These are phyloP conservation scores for Agapanthus africanus DNA, from an alignment of 106 monocot genomes.

Conservation along the genomic window DNA sequence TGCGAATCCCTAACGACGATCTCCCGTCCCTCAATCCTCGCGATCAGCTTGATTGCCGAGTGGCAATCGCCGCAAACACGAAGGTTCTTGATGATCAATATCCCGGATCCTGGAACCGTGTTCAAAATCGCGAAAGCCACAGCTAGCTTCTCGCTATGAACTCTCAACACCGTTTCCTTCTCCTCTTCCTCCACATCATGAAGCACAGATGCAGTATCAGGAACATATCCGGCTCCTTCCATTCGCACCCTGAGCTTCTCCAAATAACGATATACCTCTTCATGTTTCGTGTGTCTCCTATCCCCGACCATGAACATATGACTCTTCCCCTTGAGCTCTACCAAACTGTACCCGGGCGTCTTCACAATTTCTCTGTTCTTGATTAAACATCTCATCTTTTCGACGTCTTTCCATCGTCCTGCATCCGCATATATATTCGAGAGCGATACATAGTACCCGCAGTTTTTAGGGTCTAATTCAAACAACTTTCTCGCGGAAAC, in stretches of 20 bases:
- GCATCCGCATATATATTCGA: conserved; percentile 84
- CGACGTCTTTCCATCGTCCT: conserved; percentile 76
- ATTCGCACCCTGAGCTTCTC: conserved; percentile 49
- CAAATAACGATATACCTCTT: conserved; percentile 66
- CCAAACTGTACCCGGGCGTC: conserved; percentile 70
- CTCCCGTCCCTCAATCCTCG: conserved; percentile 57
- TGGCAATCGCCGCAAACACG: conserved; percentile 86
- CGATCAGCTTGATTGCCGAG: conserved; percentile 51
- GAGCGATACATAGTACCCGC: conserved; percentile 72
- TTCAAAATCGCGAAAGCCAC: conserved; percentile 69
- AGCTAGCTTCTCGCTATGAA: conserved; percentile 92
- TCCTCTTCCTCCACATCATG: conserved; percentile 91
- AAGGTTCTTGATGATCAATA: conserved; percentile 78
- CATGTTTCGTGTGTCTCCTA: conserved; percentile 39
- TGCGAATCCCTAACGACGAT: conserved; percentile 71
- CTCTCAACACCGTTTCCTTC: conserved; percentile 58
- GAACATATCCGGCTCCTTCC: conserved; percentile 64
- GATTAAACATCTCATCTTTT: conserved; percentile 51
- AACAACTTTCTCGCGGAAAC: conserved; percentile 60
- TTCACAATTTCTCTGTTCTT: conserved; percentile 52
- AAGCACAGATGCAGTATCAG: conserved; percentile 76
- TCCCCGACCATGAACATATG: conserved; percentile 80
- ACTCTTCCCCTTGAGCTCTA: conserved; percentile 67
- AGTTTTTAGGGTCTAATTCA: conserved; percentile 64
- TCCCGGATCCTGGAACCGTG: conserved; percentile 44